A percentile compares a stretch with the other conserved stretches of the same genome.
phyloP scores from a whole-genome alignment of 2,329 filamentous ascomycete species.

The Neoarthrinium moseri region DNA sequence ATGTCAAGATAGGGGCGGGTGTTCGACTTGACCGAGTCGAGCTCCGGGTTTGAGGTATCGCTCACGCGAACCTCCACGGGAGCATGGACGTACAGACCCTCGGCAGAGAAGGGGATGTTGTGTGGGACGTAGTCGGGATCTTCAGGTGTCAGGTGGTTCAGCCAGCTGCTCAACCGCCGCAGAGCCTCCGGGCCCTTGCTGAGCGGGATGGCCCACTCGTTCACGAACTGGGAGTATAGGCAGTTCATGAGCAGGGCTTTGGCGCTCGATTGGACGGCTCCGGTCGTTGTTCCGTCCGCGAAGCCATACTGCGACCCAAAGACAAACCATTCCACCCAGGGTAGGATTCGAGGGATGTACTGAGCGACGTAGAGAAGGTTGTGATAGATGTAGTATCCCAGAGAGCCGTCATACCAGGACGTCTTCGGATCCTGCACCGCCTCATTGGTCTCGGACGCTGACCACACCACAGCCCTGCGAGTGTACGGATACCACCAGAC shows the following conservation, averaged over 20 bases:
- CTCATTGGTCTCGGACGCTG: constrained; percentile 73
- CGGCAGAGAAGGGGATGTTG: constrained; percentile 76
- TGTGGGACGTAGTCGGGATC: constrained; percentile 65
- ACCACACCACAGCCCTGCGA: constrained; percentile 84
- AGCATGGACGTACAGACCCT: constrained; percentile 81
- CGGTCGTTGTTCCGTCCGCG: constrained; percentile 62
- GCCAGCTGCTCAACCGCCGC: constrained; percentile 78
- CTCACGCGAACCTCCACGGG: constrained; percentile 88
- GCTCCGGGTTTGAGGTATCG: constrained; percentile 56
- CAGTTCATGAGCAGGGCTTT: constrained; percentile 93
- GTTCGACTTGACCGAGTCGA: constrained; percentile 17
- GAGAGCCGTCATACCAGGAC: constrained; percentile 76
- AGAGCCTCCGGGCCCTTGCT: constrained; percentile 85
- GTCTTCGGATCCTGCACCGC: constrained; percentile 56
- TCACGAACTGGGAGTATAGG: constrained; percentile 96
- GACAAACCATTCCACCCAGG: constrained; percentile 92
- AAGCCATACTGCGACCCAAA: constrained; percentile 98
- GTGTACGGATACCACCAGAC: constrained; percentile 99
- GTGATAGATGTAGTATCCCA: constrained; percentile 91
- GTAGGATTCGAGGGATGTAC: constrained; percentile 74
- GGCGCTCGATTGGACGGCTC: constrained; percentile 77
- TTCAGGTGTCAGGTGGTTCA: constrained; percentile 61
- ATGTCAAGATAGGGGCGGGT: constrained; percentile 63
- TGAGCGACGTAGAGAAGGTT: constrained; percentile 81
- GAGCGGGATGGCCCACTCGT: constrained; percentile 94